These are phyloP conservation scores for Neoboletus magnificus DNA, from an alignment of 768 basidiomycete genomes.

Conservation along the genomic window DNA sequence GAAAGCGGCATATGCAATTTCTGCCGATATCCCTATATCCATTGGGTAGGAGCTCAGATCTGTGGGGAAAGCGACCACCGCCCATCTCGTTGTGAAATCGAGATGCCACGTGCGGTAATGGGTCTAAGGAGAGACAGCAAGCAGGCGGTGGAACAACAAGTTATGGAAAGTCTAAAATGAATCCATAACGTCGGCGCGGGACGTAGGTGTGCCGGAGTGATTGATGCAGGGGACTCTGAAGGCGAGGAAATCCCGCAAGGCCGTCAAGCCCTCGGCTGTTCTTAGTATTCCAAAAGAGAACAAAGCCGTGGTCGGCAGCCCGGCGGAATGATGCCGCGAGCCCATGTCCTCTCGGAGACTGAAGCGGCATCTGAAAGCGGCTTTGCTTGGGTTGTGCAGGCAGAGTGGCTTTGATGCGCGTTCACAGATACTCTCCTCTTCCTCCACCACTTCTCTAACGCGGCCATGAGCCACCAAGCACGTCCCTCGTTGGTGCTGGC, in stretches of 20 bases:
- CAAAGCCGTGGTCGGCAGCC: constrained; percentile 14
- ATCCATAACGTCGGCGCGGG: neutral
- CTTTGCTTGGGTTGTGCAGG: constrained; percentile 30
- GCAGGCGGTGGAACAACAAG: neutral
- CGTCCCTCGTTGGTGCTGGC: constrained; percentile 70
- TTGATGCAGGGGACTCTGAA: neutral
- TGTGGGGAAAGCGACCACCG: neutral
- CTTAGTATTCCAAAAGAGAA: constrained; percentile 4
- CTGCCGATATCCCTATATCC: constrained; percentile 1
- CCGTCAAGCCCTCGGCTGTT: neutral
- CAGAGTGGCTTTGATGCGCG: constrained; percentile 34
- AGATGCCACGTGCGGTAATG: neutral
- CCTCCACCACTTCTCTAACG: constrained; percentile 26
- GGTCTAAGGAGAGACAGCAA: neutral
- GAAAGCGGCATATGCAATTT: neutral
- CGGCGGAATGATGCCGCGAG: constrained; percentile 24
- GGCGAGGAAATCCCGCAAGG: neutral
- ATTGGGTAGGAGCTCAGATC: constrained; percentile 1
- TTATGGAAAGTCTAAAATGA: neutral
- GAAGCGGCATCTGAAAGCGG: constrained; percentile 25
- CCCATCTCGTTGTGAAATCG: neutral
- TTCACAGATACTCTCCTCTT: constrained; percentile 21
- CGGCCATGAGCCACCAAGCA: constrained; percentile 58
- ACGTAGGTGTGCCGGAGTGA: neutral
- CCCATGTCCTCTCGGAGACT: constrained; percentile 12